Evolutionary conservation across 2,329 filamentous ascomycete genomes (phyloP), one percentile per base, ranked within the genome.

Genomic region (Metarhizium anisopliae): DNA sequence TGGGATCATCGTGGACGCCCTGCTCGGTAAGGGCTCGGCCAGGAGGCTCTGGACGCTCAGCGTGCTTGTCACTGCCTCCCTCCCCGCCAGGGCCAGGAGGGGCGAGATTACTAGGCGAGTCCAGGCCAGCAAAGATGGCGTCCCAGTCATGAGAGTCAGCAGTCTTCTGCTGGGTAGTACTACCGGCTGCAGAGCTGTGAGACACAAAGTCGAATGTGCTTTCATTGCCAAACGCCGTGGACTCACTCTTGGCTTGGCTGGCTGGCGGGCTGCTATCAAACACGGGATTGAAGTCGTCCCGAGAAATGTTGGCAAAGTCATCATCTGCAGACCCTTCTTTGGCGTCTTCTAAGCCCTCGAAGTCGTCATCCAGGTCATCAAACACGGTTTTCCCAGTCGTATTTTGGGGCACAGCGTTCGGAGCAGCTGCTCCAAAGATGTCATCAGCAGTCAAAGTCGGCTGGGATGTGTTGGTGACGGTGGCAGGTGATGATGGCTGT

Each of bases 1-100:
- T 93, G 8, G 90, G 88, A 67, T 97, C 93, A 66, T 97, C 93
- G 65, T 95, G 89, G 65, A 87, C 87, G 3, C 87, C 87, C 20
- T 85, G 83, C 53, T 84, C 81, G 49, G 84, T 87, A 52, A 93
- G 74, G 6, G 88, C 86, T 63, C 89, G 81, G 5, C 87, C 89
- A 0, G 70, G 62, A 0, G 62, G 58, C 11, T 67, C 51, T 11
- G 68, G 68, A 8, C 66, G 65, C 36, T 59, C 55, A 6, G 63
- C 64, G n/a, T 59, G 54, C 32, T 56, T 59, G 36, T 59, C 59
- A 3, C 51, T 50, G 50, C 55, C 42, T 38, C 53, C 56, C 4
- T 51, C 47, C 29, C 47, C 51, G 18, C 36, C 29, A 20, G 11
- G 29, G 8, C 55, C 58, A 14, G 61, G 55, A 25, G 65, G 57